Percentiles rank a stretch among this genome's conserved stretches.
Evolutionary conservation across 352 stramenopile genomes (phyloP).

Genomic region (Phytophthora meadii): DNA sequence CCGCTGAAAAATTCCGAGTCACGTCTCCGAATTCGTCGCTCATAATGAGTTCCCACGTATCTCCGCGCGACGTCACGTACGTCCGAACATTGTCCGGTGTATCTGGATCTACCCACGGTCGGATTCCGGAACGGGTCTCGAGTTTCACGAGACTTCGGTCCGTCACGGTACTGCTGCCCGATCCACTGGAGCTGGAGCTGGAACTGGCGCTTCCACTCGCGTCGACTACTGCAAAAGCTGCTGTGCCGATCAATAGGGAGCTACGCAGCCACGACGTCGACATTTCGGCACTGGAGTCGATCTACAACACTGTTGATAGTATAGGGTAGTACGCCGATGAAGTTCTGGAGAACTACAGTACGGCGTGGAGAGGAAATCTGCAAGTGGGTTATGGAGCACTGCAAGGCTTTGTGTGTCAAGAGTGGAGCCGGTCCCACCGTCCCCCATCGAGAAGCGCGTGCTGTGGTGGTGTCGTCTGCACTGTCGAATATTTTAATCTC

Average conservation of each 20-base stretch:
- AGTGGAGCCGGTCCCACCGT: constrained; percentile 21
- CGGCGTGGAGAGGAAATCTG: constrained; percentile 6
- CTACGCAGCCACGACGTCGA: neutral
- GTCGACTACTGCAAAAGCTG: constrained; percentile 21
- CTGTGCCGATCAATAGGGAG: constrained; percentile 4
- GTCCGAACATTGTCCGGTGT: constrained; percentile 53
- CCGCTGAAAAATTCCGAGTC: constrained; percentile 62
- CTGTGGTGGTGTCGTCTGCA: constrained; percentile 16
- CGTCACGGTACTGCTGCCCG: constrained; percentile 27
- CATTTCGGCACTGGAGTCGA: neutral
- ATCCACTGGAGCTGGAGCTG: constrained; percentile 19
- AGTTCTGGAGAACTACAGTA: neutral
- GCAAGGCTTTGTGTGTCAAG: constrained; percentile 28
- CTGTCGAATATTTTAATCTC: constrained; percentile 7
- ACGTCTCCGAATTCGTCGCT: constrained; percentile 69
- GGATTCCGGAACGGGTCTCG: constrained; percentile 52
- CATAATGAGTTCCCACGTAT: constrained; percentile 66
- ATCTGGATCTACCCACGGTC: constrained; percentile 63
- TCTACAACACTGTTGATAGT: too few relatives aligned
- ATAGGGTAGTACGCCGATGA: too few relatives aligned
- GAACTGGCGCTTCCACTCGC: constrained; percentile 18
- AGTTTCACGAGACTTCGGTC: constrained; percentile 40
- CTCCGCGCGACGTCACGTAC: constrained; percentile 62
- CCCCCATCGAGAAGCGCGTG: constrained; percentile 13
- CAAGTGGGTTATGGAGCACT: constrained; percentile 10